Percentiles rank a stretch among this genome's conserved stretches.
Conservation (phyloP, 768 basidiomycete genomes). For the Brasilioporus rufonigricans region DNA sequence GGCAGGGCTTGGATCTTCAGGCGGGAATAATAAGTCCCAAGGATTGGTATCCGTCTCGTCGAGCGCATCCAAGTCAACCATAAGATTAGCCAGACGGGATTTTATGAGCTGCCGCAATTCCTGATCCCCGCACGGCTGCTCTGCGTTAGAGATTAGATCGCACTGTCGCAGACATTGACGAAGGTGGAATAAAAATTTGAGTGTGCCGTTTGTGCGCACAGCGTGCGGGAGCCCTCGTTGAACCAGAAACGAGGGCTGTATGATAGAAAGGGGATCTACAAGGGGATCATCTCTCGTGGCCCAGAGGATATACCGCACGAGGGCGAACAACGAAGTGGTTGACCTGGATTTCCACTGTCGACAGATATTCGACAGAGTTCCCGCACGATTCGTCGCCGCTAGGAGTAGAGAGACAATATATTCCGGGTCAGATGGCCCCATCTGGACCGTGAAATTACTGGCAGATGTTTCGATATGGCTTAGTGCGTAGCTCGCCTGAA, state of each 20-base stretch:
- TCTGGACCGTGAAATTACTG: constrained; percentile 21
- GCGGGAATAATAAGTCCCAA: constrained; percentile 24
- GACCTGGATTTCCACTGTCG: constrained; percentile 32
- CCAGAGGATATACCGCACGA: constrained; percentile 49
- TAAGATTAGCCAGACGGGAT: constrained; percentile 34
- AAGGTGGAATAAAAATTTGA: constrained; percentile 78
- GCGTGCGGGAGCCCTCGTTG: constrained; percentile 68
- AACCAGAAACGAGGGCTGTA: constrained; percentile 80
- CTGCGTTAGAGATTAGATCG: constrained; percentile 28
- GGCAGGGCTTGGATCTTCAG: constrained; percentile 4
- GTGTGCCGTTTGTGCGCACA: constrained; percentile 65
- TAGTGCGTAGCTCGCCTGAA: constrained; percentile 17
- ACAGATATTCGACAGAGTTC: constrained; percentile 16
- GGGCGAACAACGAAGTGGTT: constrained; percentile 33
- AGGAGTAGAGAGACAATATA: constrained; percentile 19
- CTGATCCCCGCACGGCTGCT: constrained; percentile 20
- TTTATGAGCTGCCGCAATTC: constrained; percentile 38
- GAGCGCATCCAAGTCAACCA: constrained; percentile 45
- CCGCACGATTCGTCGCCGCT: constrained; percentile 9
- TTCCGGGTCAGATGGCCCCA: constrained; percentile 32
- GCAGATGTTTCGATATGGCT: constrained; percentile 18
- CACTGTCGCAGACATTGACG: constrained; percentile 51
- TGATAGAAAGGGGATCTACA: constrained; percentile 77
- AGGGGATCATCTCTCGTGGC: constrained; percentile 48
- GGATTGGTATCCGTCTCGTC: constrained; percentile 23